Evolutionary conservation across 2,329 filamentous ascomycete species (phyloP).

Genomic region (Coniochaeta hoffmannii): DNA sequence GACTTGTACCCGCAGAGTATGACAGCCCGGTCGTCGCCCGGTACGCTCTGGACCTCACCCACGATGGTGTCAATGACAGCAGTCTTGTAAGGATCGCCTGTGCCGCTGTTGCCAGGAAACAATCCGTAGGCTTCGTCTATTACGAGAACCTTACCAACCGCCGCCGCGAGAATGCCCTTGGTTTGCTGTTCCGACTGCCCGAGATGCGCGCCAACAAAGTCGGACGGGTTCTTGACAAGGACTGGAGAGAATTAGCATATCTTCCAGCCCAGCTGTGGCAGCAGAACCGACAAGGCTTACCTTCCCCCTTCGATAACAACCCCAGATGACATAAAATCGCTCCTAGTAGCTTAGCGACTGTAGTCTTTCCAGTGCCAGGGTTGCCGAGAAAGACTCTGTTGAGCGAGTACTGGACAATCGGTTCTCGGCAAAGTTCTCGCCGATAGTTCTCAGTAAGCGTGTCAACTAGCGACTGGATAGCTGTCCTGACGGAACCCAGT

Average conservation of each 20-base stretch:
- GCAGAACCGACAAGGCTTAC: constrained; percentile 24
- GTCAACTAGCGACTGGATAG: constrained; percentile 51
- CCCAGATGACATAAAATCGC: constrained; percentile 61
- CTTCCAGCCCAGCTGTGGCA: no score
- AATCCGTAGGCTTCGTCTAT: constrained; percentile 77
- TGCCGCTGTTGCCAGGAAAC: constrained; percentile 26
- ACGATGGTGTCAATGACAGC: constrained; percentile 70
- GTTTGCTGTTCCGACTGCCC: constrained; percentile 65
- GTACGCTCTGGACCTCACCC: constrained; percentile 61
- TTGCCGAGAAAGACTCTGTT: constrained; percentile 65
- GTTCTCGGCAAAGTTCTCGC: constrained; percentile 56
- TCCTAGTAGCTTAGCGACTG: constrained; percentile 66
- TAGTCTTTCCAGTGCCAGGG: constrained; percentile 72
- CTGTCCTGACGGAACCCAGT: constrained; percentile 53
- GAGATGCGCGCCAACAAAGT: constrained; percentile 59
- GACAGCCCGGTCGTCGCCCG: constrained; percentile 66
- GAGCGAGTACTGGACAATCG: constrained; percentile 50
- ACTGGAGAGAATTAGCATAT: constrained; percentile 29
- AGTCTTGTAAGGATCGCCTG: constrained; percentile 40
- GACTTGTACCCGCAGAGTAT: constrained; percentile 64
- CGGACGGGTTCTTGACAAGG: constrained; percentile 62
- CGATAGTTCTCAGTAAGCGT: constrained; percentile 56
- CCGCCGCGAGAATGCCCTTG: constrained; percentile 60
- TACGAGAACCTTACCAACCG: constrained; percentile 66
- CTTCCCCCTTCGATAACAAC: constrained; percentile 59